Conservation (phyloP, 768 basidiomycete species). For the Calocybe cyanea region DNA sequence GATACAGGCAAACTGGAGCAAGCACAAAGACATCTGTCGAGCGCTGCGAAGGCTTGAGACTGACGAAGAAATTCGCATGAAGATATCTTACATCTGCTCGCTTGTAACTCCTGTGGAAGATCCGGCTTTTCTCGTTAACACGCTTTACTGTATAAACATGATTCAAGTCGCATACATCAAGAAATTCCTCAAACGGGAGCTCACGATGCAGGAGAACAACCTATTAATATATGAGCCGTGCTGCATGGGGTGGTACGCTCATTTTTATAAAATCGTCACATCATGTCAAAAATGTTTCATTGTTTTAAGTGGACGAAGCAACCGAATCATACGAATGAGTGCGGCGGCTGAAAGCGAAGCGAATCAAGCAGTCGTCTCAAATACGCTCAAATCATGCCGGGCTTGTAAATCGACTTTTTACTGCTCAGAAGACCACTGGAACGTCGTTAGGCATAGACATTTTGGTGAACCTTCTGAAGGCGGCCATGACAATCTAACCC, state of each 20-base stretch:
- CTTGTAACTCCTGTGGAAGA: constrained; percentile 9
- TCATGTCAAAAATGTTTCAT: too few relatives aligned
- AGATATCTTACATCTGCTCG: constrained; percentile 11
- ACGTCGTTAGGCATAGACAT: constrained; percentile 16
- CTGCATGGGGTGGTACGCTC: constrained; percentile 20
- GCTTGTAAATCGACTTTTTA: constrained; percentile 22
- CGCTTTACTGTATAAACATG: neutral
- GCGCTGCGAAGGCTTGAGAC: constrained; percentile 22
- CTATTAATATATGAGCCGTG: constrained; percentile 19
- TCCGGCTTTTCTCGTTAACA: constrained; percentile 8
- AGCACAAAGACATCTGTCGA: constrained; percentile 31
- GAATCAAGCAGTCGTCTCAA: neutral
- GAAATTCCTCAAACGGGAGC: constrained; percentile 1
- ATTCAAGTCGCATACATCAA: neutral
- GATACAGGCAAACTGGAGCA: constrained; percentile 25
- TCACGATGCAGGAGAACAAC: constrained; percentile 11
- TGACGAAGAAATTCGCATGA: constrained; percentile 5
- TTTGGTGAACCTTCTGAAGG: constrained; percentile 16
- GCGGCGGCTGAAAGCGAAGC: neutral
- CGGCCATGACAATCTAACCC: constrained; percentile 17
- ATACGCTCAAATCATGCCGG: constrained; percentile 18
- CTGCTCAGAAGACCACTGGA: constrained; percentile 23
- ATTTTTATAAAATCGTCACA: neutral
- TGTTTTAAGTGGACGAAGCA: constrained; percentile 24
- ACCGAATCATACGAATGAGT: constrained; percentile 22